Evolutionary conservation across 1,139 yeast species (phyloP).

Genomic region (Kodamaea suecica): DNA sequence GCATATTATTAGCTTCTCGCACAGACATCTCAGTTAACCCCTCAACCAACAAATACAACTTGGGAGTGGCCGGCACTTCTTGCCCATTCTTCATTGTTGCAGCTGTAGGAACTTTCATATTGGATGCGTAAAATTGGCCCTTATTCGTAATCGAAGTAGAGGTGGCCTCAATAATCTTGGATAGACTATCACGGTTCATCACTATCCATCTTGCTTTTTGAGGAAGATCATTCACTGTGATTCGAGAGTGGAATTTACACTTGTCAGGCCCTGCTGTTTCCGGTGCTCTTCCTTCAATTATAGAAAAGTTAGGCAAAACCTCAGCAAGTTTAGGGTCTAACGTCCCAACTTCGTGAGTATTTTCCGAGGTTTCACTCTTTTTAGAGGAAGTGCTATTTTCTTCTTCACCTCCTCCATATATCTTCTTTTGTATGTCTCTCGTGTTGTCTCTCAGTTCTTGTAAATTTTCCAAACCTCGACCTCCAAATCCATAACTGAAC

Average conservation of each 20-base stretch:
- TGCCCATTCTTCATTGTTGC: slow-evolving; percentile 19
- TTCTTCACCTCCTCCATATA: slow-evolving; percentile 24
- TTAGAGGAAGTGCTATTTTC: not conserved
- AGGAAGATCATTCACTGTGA: slow-evolving; percentile 83
- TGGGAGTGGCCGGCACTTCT: slow-evolving; percentile 55
- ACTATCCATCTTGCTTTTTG: slow-evolving; percentile 82
- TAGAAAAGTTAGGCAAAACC: slow-evolving; percentile 42
- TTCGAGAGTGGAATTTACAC: slow-evolving; percentile 64
- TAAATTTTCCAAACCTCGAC: slow-evolving; percentile 82
- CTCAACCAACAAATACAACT: slow-evolving; percentile 75
- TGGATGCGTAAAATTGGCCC: slow-evolving; percentile 71
- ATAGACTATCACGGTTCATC: slow-evolving; percentile 63
- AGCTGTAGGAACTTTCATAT: slow-evolving; percentile 36
- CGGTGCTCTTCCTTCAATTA: slow-evolving; percentile 53
- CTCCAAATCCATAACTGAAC: slow-evolving; percentile 80
- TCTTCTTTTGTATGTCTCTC: slow-evolving; percentile 48
- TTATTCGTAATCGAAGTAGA: slow-evolving; percentile 78
- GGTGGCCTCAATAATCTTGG: slow-evolving; percentile 67
- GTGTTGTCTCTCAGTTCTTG: slow-evolving; percentile 65
- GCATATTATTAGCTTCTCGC: slow-evolving; percentile 58
- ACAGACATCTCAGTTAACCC: slow-evolving; percentile 68
- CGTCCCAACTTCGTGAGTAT: slow-evolving; percentile 6
- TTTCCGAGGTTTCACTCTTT: not conserved
- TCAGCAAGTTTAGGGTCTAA: slow-evolving; percentile 11
- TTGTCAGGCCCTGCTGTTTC: slow-evolving; percentile 65